Conservation (phyloP, 139 green algal genomes). For the Chlamydomonas sphaeroides region DNA sequence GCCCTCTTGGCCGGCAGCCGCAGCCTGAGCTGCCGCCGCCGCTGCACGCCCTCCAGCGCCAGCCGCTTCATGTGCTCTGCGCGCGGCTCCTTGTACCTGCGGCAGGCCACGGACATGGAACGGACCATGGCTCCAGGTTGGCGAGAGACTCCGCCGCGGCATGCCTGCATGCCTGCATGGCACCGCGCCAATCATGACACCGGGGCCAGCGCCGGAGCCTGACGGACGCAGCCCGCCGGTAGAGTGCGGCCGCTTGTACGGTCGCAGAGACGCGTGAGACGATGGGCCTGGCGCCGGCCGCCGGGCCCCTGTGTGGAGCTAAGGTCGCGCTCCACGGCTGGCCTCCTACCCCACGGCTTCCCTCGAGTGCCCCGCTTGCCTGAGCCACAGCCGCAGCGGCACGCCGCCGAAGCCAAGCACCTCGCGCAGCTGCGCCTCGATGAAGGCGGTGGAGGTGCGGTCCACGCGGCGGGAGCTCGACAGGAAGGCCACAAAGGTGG, state of each 20-base stretch:
- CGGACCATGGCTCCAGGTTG: no score
- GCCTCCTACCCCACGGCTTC: background rate
- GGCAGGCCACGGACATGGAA: no score
- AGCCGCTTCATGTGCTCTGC: background rate
- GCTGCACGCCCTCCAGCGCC: background rate
- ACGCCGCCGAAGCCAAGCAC: conserved; percentile 63
- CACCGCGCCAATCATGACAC: no score
- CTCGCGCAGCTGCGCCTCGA: conserved; percentile 60
- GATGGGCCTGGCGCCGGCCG: no score
- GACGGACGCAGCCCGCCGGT: background rate
- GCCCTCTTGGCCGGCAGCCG: no score
- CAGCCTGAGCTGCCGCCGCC: background rate
- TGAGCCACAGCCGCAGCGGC: conserved; percentile 65
- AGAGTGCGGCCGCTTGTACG: background rate
- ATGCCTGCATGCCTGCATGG: no score
- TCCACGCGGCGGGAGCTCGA: conserved; percentile 44
- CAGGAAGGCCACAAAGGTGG: conserved; percentile 80
- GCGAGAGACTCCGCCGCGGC: no score
- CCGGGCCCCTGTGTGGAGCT: background rate
- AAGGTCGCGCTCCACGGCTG: background rate
- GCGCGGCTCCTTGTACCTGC: conserved; percentile 8
- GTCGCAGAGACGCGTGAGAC: background rate
- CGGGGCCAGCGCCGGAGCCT: no score
- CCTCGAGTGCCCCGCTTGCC: conserved; percentile 16
- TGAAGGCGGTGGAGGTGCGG: conserved; percentile 44